These are phyloP conservation scores for Mrakiaceae sp. DNA, from an alignment of 1,284 basidiomycete species.

Conservation along the genomic window DNA sequence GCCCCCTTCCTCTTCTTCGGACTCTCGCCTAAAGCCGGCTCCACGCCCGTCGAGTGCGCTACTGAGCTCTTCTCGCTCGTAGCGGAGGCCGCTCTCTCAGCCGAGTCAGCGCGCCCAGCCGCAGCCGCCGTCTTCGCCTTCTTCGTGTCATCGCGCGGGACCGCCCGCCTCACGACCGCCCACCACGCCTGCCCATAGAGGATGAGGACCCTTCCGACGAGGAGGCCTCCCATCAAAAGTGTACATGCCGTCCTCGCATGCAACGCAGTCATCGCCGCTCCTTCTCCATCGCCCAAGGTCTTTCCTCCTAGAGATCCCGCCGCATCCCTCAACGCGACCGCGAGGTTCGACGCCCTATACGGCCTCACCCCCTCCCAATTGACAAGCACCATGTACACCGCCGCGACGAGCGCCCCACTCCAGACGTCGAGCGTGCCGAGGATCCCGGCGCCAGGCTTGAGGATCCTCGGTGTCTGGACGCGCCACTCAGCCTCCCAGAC, in stretches of 20 bases:
- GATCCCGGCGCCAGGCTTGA: neutral
- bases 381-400: neutral
- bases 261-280: neutral
- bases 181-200: neutral
- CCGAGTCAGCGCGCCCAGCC: neutral
- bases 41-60: neutral
- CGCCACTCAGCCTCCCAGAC: neutral
- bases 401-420: neutral
- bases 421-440: constrained; percentile 1
- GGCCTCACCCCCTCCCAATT: too few species aligned
- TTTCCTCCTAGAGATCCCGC: neutral
- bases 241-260: neutral
- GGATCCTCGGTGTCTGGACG: neutral
- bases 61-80: neutral
- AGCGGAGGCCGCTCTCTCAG: neutral
- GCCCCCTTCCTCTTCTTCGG: too few species aligned
- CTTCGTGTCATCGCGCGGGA: too few species aligned
- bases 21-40: neutral
- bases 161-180: neutral
- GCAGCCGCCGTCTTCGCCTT: neutral
- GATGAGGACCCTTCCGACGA: neutral
- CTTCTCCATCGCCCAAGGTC: neutral
- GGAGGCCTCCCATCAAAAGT: neutral
- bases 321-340: too few species aligned
- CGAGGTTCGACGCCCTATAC: neutral